phyloP scores from a whole-genome alignment of 345 rosid species.

The Euphorbia lathyris region DNA sequence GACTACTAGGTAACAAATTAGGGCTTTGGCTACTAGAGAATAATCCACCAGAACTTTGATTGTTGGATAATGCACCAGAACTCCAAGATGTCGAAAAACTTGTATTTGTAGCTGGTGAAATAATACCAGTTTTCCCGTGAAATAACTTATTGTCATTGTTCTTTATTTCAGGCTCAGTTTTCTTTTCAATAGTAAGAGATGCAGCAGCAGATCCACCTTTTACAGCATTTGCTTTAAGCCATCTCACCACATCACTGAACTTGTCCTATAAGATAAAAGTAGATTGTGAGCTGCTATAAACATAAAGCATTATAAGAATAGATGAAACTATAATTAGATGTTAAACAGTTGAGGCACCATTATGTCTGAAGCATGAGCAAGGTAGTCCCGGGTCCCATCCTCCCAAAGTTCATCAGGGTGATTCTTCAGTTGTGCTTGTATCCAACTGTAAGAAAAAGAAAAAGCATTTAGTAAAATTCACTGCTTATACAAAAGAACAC shows the following conservation, averaged over 20 bases:
- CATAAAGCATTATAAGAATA: not conserved
- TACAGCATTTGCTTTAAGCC: conserved; percentile 70
- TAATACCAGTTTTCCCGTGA: conserved; percentile 34
- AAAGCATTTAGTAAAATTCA: not conserved
- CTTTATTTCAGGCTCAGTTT: conserved; percentile 39
- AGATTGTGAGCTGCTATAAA: not conserved
- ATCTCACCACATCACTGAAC: conserved; percentile 78
- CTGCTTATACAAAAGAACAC: not conserved
- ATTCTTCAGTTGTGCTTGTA: conserved; percentile 82
- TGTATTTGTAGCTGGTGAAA: conserved; percentile 24
- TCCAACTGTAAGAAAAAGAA: conserved; percentile 61
- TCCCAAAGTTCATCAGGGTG: conserved; percentile 99
- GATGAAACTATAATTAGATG: not conserved
- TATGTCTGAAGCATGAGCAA: conserved; percentile 69
- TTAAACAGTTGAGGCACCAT: conserved; percentile 41
- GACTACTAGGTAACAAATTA: conserved; percentile 10
- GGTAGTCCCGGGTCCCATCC: conserved; percentile 78
- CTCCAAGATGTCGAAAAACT: conserved; percentile 30
- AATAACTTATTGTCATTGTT: conserved; percentile 33
- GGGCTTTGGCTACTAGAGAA: conserved; percentile 21
- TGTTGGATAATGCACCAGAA: conserved; percentile 30
- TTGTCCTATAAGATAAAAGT: conserved; percentile 50
- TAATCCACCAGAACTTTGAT: conserved; percentile 21
- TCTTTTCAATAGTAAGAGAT: conserved; percentile 41
- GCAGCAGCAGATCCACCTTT: conserved; percentile 47